Percentiles rank a stretch among this genome's conserved stretches.
Conservation (phyloP, 805 yeast genomes). For the Lachancea kluyveri region DNA sequence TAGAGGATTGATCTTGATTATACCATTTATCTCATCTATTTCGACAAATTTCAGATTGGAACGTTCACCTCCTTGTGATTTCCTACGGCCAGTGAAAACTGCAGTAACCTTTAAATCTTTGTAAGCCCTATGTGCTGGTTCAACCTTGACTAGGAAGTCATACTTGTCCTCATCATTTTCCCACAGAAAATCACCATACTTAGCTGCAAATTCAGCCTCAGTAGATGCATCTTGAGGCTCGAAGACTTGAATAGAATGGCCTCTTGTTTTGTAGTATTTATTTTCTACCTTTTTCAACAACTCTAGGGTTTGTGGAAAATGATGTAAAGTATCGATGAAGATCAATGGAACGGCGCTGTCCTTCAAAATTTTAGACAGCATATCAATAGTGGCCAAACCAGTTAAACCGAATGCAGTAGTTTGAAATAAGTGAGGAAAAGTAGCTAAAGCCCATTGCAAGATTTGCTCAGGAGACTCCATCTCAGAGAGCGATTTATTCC, state of each 20-base stretch:
- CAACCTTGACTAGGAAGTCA: slow-evolving; percentile 86
- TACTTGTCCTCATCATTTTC: slow-evolving; percentile 72
- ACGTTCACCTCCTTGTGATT: slow-evolving; percentile 85
- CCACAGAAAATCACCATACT: slow-evolving; percentile 79
- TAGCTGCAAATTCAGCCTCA: slow-evolving; percentile 56
- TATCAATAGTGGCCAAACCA: slow-evolving; percentile 83
- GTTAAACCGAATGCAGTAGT: slow-evolving; percentile 95
- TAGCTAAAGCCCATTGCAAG: slow-evolving; percentile 73
- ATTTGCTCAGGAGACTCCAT: slow-evolving; percentile 60
- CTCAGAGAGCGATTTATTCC: slow-evolving; percentile 54
- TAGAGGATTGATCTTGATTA: slow-evolving; percentile 84
- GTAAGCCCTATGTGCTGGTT: slow-evolving; percentile 85
- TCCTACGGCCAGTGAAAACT: slow-evolving; percentile 86
- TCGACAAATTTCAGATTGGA: slow-evolving; percentile 68
- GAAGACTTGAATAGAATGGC: slow-evolving; percentile 50
- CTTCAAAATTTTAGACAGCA: slow-evolving; percentile 49
- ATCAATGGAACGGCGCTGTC: slow-evolving; percentile 51
- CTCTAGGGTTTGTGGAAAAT: slow-evolving; percentile 88
- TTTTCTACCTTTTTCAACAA: slow-evolving; percentile 53
- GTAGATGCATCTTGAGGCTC: slow-evolving; percentile 53
- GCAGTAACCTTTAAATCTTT: slow-evolving; percentile 66
- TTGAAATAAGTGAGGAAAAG: slow-evolving; percentile 78
- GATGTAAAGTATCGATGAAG: slow-evolving; percentile 86
- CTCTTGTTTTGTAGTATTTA: slow-evolving; percentile 38
- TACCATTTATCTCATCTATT: slow-evolving; percentile 59